Evolutionary conservation across 352 stramenopile genomes (phyloP).

Genomic region (Pythium phragmiticola): DNA sequence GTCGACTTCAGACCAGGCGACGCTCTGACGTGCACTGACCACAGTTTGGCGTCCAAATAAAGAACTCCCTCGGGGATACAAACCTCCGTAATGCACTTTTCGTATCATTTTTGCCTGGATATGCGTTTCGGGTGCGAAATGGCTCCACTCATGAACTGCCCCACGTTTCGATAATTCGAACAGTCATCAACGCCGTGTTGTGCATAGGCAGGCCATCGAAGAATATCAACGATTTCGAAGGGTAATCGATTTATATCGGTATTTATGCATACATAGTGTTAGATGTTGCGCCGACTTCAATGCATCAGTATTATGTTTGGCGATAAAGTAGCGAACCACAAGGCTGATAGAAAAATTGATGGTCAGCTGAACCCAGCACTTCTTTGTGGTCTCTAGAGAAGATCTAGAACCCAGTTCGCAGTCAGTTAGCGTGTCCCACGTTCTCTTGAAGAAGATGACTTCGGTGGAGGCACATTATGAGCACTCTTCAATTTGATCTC

Average conservation of each 20-base stretch:
- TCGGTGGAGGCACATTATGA: too few species aligned
- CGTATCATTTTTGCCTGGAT: neutral
- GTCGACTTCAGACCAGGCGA: neutral
- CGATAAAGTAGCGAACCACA: neutral
- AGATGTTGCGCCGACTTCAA: neutral
- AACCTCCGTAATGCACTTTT: too few species aligned
- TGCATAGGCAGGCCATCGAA: neutral
- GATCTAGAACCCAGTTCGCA: neutral
- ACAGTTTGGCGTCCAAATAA: too few species aligned
- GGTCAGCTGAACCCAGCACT: neutral
- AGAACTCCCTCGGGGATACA: too few species aligned
- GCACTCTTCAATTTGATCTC: conserved; percentile 17
- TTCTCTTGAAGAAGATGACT: neutral
- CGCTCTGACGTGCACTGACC: too few species aligned
- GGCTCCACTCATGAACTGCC: neutral
- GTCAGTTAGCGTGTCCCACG: neutral
- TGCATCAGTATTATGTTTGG: neutral
- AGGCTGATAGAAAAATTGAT: neutral
- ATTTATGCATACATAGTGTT: neutral
- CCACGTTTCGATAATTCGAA: neutral
- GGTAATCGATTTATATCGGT: neutral
- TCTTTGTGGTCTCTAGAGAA: neutral
- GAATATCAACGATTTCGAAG: neutral
- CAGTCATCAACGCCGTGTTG: neutral
- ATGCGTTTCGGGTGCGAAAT: neutral